Evolutionary conservation across 2,329 filamentous ascomycete genomes (phyloP), one percentile per base, ranked within the genome.

Genomic region (Neonectria magnoliae): DNA sequence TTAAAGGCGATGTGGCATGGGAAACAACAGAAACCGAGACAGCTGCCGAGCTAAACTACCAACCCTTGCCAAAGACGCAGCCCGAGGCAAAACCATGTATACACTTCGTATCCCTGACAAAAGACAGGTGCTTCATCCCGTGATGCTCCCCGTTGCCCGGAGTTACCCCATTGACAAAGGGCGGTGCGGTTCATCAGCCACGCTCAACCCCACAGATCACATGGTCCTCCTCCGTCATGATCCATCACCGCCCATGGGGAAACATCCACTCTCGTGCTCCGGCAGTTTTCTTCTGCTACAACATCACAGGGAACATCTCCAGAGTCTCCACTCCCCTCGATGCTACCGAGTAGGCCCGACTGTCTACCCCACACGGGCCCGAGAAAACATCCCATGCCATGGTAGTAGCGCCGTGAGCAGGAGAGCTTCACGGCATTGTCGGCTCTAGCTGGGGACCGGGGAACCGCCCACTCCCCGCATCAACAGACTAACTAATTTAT

Each of bases 131-230:
- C 13, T 47, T 47, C 20, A n/a, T 29, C 22, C 22, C 45, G 22
- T 48, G 45, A 48, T 48, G 45, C 7, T 29, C 8, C 45, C 8
- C 45, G 29, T 48, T 48, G n/a, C 48, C 54, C 57, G 57, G 11
- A 18, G 57, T 33, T 36, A 16, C 27, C 38, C 57, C 57, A 50
- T 53, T n/a, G 27, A 41, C n/a, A 41, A 45, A 52, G 9, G 16
- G 18, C 27, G 27, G 48, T 33, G 45, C 57, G n/a, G 29, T 29
- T 45, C 13, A 44, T 52, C 33, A 36, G 42, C 36, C 27, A 41
- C 33, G 57, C 48, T 20, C 22, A 53, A 60, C 57, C 57, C 57
- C 57, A 50, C 57, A 60, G 18, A 27, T 20, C 41, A 27, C 56
- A 29, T 42, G 57, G 25, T 38, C 45, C 57, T 50, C 57, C 47